Evolutionary conservation across 2,329 filamentous ascomycete species (phyloP).

Genomic region (Pyricularia sp.): DNA sequence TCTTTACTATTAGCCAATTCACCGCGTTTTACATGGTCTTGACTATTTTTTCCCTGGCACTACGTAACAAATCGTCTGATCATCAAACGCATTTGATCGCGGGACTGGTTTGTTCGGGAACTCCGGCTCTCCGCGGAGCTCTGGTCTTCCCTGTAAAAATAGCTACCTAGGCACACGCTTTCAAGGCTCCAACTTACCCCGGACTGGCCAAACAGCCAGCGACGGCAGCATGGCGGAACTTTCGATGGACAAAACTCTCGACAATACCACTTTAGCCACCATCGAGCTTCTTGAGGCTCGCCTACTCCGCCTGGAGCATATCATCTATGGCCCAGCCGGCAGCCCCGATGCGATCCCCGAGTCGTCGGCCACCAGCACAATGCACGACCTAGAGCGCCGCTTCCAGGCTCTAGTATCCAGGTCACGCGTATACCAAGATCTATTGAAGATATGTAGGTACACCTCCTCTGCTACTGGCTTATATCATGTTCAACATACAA

Average conservation of each 20-base stretch:
- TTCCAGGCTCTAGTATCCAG: conserved; percentile 36
- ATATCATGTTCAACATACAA: background rate
- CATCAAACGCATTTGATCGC: background rate
- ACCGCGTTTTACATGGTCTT: background rate
- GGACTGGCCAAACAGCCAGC: too few species aligned
- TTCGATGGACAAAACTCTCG: conserved; percentile 22
- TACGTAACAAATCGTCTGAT: background rate
- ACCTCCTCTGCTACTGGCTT: background rate
- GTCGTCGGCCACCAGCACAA: conserved; percentile 26
- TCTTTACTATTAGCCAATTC: background rate
- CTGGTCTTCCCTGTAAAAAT: background rate
- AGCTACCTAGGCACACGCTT: background rate
- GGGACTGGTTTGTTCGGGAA: background rate
- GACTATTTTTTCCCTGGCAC: background rate
- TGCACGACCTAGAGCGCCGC: conserved; percentile 40
- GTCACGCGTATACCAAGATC: conserved; percentile 43
- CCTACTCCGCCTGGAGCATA: conserved; percentile 45
- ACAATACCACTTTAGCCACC: conserved; percentile 40
- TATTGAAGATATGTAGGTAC: conserved; percentile 45
- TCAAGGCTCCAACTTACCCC: background rate
- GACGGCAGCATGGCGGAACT: background rate
- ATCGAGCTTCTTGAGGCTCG: conserved; percentile 44
- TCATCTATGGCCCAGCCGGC: conserved; percentile 35
- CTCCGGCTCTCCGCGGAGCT: background rate
- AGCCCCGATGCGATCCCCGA: conserved; percentile 16